These are phyloP conservation scores for Chlamydomonas asymmetrica DNA, from an alignment of 139 green algal genomes.

Conservation along the genomic window DNA sequence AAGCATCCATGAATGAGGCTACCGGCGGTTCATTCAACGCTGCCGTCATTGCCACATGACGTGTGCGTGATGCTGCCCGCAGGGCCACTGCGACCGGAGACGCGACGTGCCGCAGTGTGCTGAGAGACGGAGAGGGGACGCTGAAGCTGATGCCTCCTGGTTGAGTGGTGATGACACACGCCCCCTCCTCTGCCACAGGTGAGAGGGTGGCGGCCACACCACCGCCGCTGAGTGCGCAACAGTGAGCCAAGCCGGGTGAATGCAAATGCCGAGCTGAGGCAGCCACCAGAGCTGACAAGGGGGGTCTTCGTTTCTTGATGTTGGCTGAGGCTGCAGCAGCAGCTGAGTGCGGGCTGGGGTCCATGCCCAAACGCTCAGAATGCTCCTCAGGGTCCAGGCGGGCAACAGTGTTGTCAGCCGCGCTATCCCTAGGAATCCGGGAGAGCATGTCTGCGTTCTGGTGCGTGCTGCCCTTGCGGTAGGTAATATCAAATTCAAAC, in stretches of 20 bases:
- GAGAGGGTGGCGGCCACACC: not conserved
- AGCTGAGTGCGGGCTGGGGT: not conserved
- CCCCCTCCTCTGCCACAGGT: no score
- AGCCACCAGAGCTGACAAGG: not conserved
- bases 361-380: not conserved
- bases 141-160: no score
- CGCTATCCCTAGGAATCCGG: not conserved
- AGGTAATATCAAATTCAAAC: constrained; percentile 2
- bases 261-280: not conserved
- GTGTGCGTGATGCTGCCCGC: no score
- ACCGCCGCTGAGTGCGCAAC: not conserved
- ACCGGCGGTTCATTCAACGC: not conserved
- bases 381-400: not conserved
- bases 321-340: not conserved
- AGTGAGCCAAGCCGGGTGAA: not conserved
- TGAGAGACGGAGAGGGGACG: no score
- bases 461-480: constrained; percentile 1
- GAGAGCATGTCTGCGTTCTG: constrained; percentile 3
- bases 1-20: not conserved
- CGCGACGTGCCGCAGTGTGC: no score
- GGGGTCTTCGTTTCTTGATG: not conserved
- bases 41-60: no score
- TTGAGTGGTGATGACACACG: no score
- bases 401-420: not conserved
- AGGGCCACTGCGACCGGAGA: no score